These are phyloP conservation scores for Leptographium procerum DNA, from an alignment of 2,329 filamentous ascomycete species.

Conservation along the genomic window DNA sequence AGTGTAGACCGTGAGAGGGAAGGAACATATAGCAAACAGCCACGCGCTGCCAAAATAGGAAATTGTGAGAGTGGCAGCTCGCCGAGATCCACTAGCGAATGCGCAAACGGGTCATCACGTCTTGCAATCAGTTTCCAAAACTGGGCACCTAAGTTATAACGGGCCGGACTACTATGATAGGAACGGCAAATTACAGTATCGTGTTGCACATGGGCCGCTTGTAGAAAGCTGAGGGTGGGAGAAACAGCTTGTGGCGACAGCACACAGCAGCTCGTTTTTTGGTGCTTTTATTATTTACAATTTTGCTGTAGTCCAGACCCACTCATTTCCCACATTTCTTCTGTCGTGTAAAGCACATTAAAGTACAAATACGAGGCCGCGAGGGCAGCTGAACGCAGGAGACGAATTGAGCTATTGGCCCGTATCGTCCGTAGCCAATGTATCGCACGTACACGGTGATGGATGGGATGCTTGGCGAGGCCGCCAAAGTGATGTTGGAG, in stretches of 20 bases:
- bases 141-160: not conserved
- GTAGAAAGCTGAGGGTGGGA: too few relatives aligned
- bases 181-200: not conserved
- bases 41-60: not conserved
- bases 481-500: not conserved
- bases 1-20: not conserved
- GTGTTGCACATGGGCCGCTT: not conserved
- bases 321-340: not conserved
- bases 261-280: not conserved
- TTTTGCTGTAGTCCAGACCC: not conserved
- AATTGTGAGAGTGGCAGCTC: not conserved
- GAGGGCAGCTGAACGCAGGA: too few relatives aligned
- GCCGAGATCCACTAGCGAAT: not conserved
- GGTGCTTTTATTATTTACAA: not conserved
- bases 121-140: not conserved
- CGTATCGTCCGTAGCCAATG: not conserved
- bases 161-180: not conserved
- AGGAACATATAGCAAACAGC: not conserved
- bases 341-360: not conserved
- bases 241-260: too few relatives aligned
- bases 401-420: not conserved
- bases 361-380: not conserved
- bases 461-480: not conserved
- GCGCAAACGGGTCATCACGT: not conserved
- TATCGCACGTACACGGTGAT: not conserved